Base-by-base conservation (phyloP, 768 basidiomycete species). In the Trametes punicea region DNA sequence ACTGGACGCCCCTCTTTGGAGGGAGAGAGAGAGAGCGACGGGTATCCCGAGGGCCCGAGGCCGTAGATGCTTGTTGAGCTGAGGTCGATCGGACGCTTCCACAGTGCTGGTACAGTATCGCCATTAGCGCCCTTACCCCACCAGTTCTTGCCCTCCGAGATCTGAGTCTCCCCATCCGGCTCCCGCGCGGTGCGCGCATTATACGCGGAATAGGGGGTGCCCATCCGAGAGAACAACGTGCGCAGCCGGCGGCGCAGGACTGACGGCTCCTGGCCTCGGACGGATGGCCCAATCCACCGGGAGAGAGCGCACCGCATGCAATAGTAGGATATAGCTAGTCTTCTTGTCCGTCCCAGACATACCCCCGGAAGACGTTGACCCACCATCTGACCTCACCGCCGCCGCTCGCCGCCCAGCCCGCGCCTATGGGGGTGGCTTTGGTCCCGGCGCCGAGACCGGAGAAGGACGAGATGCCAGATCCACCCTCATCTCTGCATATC, bases 401-500 rank as follows among this genome's bases (percentile, higher is more conserved):
- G 46, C 48, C 58, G 57, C 20, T 51, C 48, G 51, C 45, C 46
- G 40, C 51, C 52, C 55, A 45, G 49, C 42, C 51, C 33, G 34
- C 34, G 34, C 34, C n/a, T 33, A 18, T 31, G 13, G n/a, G 13
- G 25, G 23, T 39, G 9, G 18, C 49, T 38, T 23, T 27, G 21
- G 49, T n/a, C 36, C 16, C 53, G n/a, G 45, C 38, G 29, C 52
- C 42, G 20, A 33, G 26, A 45, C 45, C 44, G 39, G 46, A 55
- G 56, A 62, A 62, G 6, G 55, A 16, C 41, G 60, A 67, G 20
- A 68, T 71, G 36, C 65, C 64, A 10, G 53, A 60, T 13, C 65
- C 71, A 51, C 74, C 81, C 56, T 93, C 91, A 69, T 97, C 95
- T 64, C 92, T 77, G 61, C 87, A 86, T 11, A 96, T 73, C 52